phyloP scores from a whole-genome alignment of 176 grass and related monocot genomes.

The Eleusine coracana region DNA sequence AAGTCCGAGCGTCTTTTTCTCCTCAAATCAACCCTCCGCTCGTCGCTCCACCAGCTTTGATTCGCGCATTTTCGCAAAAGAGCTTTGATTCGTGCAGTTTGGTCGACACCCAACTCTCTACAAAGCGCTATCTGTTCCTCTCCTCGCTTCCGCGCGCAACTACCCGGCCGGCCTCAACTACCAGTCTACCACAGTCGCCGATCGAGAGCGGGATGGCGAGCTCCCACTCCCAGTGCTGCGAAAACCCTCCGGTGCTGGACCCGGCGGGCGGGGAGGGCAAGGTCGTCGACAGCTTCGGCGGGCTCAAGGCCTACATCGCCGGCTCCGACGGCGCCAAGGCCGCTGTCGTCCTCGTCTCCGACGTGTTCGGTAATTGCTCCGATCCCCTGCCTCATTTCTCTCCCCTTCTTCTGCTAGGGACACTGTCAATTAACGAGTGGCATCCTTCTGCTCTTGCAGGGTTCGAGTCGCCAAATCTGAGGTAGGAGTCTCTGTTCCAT shows the following conservation, averaged over 20 bases:
- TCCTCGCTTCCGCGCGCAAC: neutral
- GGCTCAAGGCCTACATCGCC: constrained; percentile 63
- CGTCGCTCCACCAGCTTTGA: neutral
- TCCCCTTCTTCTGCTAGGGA: neutral
- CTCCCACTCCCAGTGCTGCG: constrained; percentile 68
- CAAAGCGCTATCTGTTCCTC: neutral
- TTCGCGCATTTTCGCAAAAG: neutral
- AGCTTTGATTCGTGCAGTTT: too few relatives aligned
- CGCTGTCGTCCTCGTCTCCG: constrained; percentile 70
- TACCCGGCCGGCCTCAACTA: neutral
- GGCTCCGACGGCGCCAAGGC: constrained; percentile 46
- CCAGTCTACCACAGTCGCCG: neutral
- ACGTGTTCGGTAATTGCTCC: constrained; percentile 62
- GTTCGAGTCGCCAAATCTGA: constrained; percentile 56
- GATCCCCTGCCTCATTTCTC: too few relatives aligned
- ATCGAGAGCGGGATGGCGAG: constrained; percentile 51
- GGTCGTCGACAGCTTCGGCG: constrained; percentile 71
- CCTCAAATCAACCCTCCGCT: neutral
- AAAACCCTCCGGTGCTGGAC: constrained; percentile 54
- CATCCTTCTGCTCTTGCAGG: neutral
- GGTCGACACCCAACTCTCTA: too few relatives aligned
- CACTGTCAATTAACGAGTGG: too few relatives aligned
- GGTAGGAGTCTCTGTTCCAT: constrained; percentile 29
- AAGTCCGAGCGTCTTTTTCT: neutral
- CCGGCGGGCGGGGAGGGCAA: constrained; percentile 51